phyloP scores from a whole-genome alignment of 345 rosid species.

The Lepidium sativum region DNA sequence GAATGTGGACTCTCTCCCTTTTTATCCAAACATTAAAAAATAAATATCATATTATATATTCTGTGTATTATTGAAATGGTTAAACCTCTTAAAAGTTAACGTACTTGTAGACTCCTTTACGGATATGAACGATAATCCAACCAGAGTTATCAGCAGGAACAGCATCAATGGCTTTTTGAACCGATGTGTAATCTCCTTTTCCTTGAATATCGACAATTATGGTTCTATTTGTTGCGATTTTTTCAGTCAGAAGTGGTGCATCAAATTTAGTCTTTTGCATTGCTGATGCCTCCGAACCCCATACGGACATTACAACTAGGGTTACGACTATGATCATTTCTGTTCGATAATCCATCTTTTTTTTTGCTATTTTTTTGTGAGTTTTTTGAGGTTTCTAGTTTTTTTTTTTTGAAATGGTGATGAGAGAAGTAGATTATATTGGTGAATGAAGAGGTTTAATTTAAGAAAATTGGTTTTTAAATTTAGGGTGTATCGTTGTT shows the following conservation, averaged over 20 bases:
- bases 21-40: not conserved
- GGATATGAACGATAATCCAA: slow-evolving; percentile 78
- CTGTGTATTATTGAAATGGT: not conserved
- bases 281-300: slow-evolving; percentile 29
- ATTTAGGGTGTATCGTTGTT: slow-evolving; percentile 17
- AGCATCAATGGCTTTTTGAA: slow-evolving; percentile 72
- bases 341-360: slow-evolving; percentile 8
- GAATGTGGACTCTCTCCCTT: slow-evolving; percentile 73
- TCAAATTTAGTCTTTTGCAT: slow-evolving; percentile 27
- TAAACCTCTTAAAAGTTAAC: not conserved
- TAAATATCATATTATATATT: too few relatives aligned
- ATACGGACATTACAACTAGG: not conserved
- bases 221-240: slow-evolving; percentile 51
- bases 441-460: slow-evolving; percentile 20
- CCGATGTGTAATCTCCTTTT: slow-evolving; percentile 54
- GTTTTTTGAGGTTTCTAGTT: slow-evolving; percentile 1
- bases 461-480: slow-evolving; percentile 19
- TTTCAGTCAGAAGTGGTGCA: slow-evolving; percentile 62
- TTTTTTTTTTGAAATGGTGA: not conserved
- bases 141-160: slow-evolving; percentile 53
- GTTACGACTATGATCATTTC: slow-evolving; percentile 21
- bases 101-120: slow-evolving; percentile 81
- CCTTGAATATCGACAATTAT: slow-evolving; percentile 78
- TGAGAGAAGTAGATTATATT: slow-evolving; percentile 17
- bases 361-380: not conserved